phyloP scores from a whole-genome alignment of 2,329 filamentous ascomycete species.

The Paraphoma sp. region DNA sequence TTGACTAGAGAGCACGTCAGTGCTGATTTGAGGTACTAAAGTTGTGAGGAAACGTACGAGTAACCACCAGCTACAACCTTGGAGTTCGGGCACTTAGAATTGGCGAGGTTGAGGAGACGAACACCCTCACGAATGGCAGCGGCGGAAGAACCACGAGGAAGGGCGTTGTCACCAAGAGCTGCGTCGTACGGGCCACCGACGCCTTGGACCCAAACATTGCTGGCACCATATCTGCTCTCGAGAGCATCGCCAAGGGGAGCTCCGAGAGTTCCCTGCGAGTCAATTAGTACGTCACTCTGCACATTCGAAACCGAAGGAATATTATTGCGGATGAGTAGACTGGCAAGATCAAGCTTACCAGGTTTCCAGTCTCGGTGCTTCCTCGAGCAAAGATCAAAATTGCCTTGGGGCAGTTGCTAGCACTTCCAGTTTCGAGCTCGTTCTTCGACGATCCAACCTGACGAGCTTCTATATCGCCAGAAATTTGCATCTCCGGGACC shows the following conservation, averaged over 20 bases:
- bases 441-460: slow-evolving; percentile 17
- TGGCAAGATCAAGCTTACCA: slow-evolving; percentile 19
- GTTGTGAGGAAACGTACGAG: slow-evolving; percentile 36
- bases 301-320: background rate
- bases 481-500: slow-evolving; percentile 2
- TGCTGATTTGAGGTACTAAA: too few relatives aligned
- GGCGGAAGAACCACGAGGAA: slow-evolving; percentile 38
- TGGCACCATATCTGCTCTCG: slow-evolving; percentile 27
- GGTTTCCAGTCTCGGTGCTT: slow-evolving; percentile 32
- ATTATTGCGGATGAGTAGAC: too few relatives aligned
- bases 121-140: slow-evolving; percentile 43
- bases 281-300: background rate
- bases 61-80: slow-evolving; percentile 51
- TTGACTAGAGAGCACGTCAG: slow-evolving; percentile 36
- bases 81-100: slow-evolving; percentile 47
- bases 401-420: slow-evolving; percentile 26
- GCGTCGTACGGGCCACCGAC: slow-evolving; percentile 48
- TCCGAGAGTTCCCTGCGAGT: slow-evolving; percentile 25
- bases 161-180: slow-evolving; percentile 41
- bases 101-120: slow-evolving; percentile 45
- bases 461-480: slow-evolving; percentile 14
- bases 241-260: slow-evolving; percentile 28
- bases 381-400: slow-evolving; percentile 40
- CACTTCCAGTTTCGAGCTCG: slow-evolving; percentile 30
- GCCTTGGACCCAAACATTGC: slow-evolving; percentile 36